Evolutionary conservation across 805 yeast genomes (phyloP).

Genomic region (Candida khao-thaluensis): DNA sequence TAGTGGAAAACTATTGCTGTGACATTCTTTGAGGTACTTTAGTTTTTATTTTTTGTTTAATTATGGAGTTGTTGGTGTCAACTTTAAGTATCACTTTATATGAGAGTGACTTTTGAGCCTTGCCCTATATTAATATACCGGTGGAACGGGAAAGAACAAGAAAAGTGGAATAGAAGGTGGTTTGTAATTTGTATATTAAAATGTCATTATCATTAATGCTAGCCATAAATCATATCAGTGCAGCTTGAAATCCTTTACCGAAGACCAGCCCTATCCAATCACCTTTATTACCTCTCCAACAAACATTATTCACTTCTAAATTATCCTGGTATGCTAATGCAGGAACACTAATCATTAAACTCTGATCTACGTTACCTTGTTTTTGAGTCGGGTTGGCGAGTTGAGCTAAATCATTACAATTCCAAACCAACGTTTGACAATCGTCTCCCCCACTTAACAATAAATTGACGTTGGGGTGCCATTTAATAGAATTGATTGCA

Average conservation of each 20-base stretch:
- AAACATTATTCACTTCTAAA: conserved; percentile 71
- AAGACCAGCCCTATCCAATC: conserved; percentile 78
- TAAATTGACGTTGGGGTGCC: conserved; percentile 78
- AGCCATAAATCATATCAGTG: conserved; percentile 26
- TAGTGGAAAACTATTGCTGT: too few species aligned
- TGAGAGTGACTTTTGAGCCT: too few species aligned
- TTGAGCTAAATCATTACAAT: conserved; percentile 38
- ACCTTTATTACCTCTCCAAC: conserved; percentile 67
- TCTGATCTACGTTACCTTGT: conserved; percentile 10
- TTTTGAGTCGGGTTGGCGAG: conserved; percentile 4
- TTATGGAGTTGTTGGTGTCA: too few species aligned
- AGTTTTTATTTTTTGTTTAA: too few species aligned
- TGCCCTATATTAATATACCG: too few species aligned
- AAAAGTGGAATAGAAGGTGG: too few species aligned
- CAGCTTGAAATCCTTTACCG: conserved; percentile 69
- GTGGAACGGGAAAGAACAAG: too few species aligned
- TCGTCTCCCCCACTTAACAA: conserved; percentile 68
- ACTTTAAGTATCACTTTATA: too few species aligned
- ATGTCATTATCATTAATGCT: conserved; percentile 3
- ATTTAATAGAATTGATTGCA: conserved; percentile 67
- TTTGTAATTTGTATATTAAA: too few species aligned
- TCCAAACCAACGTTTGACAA: conserved; percentile 73
- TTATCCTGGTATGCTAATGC: conserved; percentile 57
- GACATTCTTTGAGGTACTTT: too few species aligned
- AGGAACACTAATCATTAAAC: conserved; percentile 30